Conservation (phyloP, 106 monocot genomes). For the Dioscorea zingiberensis region DNA sequence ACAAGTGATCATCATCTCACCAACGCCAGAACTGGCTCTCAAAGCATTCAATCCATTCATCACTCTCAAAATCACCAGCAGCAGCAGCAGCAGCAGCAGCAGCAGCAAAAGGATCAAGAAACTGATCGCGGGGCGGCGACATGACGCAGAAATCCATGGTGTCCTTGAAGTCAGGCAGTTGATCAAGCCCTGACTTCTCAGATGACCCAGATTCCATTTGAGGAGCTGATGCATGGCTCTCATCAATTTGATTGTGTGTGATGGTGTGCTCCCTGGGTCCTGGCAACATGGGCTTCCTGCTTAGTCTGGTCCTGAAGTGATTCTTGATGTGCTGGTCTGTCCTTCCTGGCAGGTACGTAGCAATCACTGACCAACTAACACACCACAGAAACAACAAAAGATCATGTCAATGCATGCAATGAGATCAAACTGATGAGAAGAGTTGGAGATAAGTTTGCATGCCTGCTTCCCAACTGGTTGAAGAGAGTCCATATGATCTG, state of each 20-base stretch:
- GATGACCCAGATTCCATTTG: too few species aligned
- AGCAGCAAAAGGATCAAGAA: neutral
- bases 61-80: neutral
- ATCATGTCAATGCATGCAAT: too few species aligned
- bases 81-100: neutral
- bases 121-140: neutral
- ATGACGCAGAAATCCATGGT: neutral
- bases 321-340: constrained; percentile 3
- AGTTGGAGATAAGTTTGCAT: too few species aligned
- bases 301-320: neutral
- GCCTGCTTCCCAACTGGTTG: neutral
- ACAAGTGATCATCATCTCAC: neutral
- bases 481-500: neutral
- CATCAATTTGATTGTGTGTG: too few species aligned
- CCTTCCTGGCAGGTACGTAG: neutral
- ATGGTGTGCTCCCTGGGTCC: neutral
- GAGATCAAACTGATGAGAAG: too few species aligned
- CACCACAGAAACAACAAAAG: neutral
- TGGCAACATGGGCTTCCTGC: neutral
- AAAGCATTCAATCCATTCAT: neutral
- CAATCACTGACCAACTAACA: neutral
- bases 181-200: neutral
- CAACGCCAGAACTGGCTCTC: neutral
- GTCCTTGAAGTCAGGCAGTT: neutral
- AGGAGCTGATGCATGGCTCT: too few species aligned